Evolutionary conservation across 2,329 filamentous ascomycete species (phyloP), one percentile per base, ranked within the genome.

Genomic region (Neofusicoccum umdonicola): DNA sequence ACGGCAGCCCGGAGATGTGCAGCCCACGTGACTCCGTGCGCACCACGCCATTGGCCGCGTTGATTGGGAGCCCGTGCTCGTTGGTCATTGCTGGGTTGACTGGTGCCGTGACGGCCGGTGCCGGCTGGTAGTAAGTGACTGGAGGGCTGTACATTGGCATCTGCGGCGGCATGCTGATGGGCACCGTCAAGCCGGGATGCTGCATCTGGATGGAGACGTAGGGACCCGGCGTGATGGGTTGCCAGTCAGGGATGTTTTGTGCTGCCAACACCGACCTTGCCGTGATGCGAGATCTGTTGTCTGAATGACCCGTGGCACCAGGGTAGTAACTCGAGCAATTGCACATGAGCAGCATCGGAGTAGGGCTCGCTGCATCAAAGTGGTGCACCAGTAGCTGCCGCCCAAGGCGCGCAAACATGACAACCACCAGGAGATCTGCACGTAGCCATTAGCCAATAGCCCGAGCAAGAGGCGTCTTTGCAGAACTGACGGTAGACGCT

Each of bases 1-100:
- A 76, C 52, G 66, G 73, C 15, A 78, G 65, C 17, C 72, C 71
- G 22, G 69, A 70, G 39, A 78, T 73, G 67, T 77, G 77, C 35
- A 78, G 73, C 7, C 75, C 76, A 7, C 76, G 74, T 27, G 73
- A 70, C 65, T 78, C 76, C 7, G 76, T 78, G 34, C 74, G 66
- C 19, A 76, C 68, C 15, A 72, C 73, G 8, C 76, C 75, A n/a
- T 71, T 67, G n/a, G 68, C 68, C n/a, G 76, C 66, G 51, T 78
- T 78, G 34, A 78, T 74, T 11, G 74, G 73, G 50, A 78, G 70
- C 2, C 76, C 75, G 34, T 67, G 71, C 15, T 69, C 68, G 64
- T 68, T 77, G 31, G 71, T 67, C 42, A 50, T 63, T 27, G 39
- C 51, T 3, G 45, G 51, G n/a, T 3, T 47, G 3, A 19, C 12